Evolutionary conservation across 2,329 filamentous ascomycete genomes (phyloP).

Genomic region (Penicillium sumatraense): DNA sequence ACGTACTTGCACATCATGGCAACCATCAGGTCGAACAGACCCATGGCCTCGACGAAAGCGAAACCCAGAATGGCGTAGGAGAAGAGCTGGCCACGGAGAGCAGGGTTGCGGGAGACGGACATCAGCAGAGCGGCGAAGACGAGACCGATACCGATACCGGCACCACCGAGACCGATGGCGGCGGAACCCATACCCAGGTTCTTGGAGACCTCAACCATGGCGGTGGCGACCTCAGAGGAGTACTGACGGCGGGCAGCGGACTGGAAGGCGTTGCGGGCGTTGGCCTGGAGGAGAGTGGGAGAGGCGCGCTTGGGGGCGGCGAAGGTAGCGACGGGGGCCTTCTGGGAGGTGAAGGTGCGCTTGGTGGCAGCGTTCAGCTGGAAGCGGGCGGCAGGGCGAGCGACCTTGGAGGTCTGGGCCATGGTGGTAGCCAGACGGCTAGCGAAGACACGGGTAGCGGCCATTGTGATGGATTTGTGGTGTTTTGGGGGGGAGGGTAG

Average conservation of each 20-base stretch:
- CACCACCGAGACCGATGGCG: slow-evolving; percentile 89
- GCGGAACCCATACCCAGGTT: slow-evolving; percentile 88
- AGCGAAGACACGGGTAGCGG: slow-evolving; percentile 75
- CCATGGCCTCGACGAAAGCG: slow-evolving; percentile 84
- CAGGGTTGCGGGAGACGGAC: slow-evolving; percentile 91
- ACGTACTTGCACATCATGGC: slow-evolving; percentile 92
- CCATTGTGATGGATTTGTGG: slow-evolving; percentile 71
- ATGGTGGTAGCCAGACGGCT: slow-evolving; percentile 71
- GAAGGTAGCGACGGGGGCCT: slow-evolving; percentile 55
- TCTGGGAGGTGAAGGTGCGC: slow-evolving; percentile 65
- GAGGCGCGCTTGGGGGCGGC: slow-evolving; percentile 77
- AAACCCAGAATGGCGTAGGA: slow-evolving; percentile 94
- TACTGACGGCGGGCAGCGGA: slow-evolving; percentile 73
- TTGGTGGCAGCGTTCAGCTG: slow-evolving; percentile 69
- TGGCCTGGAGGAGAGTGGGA: slow-evolving; percentile 68
- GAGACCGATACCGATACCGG: slow-evolving; percentile 93
- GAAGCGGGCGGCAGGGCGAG: slow-evolving; percentile 73
- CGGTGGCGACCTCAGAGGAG: slow-evolving; percentile 83
- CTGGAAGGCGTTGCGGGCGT: slow-evolving; percentile 64
- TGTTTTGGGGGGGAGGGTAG: slow-evolving; percentile 22
- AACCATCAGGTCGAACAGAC: slow-evolving; percentile 88
- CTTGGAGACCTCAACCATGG: slow-evolving; percentile 88
- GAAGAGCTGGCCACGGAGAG: slow-evolving; percentile 94
- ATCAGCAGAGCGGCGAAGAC: slow-evolving; percentile 90
- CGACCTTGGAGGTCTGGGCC: slow-evolving; percentile 76